phyloP scores from a whole-genome alignment of 1,284 basidiomycete species.

The Phylloporus sp. region DNA sequence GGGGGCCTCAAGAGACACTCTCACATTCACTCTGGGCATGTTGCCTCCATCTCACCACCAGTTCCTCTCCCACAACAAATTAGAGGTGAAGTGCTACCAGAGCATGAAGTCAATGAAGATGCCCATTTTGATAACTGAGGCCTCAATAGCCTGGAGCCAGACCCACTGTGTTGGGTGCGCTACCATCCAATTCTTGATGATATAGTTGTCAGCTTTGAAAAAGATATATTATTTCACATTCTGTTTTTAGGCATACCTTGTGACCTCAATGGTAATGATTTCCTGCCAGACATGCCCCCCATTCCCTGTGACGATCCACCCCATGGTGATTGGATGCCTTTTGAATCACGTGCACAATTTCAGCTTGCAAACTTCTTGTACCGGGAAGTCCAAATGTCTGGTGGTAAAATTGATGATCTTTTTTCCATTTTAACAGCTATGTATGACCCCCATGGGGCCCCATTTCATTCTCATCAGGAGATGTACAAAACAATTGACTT shows the following conservation, averaged over 20 bases:
- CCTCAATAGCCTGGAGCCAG: too few relatives aligned
- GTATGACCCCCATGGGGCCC: not conserved
- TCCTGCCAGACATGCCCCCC: not conserved
- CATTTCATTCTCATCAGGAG: not conserved
- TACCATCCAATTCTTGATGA: not conserved
- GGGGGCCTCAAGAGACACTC: too few relatives aligned
- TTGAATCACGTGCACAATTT: not conserved
- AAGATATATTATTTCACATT: too few relatives aligned
- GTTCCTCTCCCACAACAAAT: too few relatives aligned
- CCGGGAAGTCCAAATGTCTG: not conserved
- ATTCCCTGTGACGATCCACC: not conserved
- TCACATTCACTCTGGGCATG: too few relatives aligned
- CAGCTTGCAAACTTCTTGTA: not conserved
- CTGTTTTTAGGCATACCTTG: not conserved
- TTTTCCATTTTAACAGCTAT: not conserved
- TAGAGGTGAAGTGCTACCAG: too few relatives aligned
- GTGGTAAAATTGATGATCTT: not conserved
- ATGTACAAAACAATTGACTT: not conserved
- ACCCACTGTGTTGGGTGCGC: not conserved
- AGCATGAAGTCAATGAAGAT: too few relatives aligned
- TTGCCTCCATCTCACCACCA: too few relatives aligned
- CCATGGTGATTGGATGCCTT: not conserved
- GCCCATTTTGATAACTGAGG: too few relatives aligned
- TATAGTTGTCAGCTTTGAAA: not conserved
- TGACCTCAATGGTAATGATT: not conserved